Evolutionary conservation across 345 rosid genomes (phyloP), one percentile per base, ranked within the genome.

Genomic region (Eucalyptus sp.): DNA sequence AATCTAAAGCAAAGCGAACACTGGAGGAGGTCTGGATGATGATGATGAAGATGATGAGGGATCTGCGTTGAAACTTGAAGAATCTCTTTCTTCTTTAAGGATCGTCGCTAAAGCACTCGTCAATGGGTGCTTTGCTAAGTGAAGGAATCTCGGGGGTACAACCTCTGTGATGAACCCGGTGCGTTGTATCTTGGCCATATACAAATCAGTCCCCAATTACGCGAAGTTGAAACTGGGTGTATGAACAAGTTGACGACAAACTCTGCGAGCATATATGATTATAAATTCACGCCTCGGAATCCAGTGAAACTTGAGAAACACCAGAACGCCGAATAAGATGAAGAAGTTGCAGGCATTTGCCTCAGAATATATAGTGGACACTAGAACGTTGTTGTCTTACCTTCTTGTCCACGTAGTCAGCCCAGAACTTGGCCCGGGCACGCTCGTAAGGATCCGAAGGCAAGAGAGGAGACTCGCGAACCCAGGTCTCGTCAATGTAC

Each of bases 161-260:
- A 92, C 96, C 87, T 93, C 96, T 18, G 92, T 92, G 52, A 86
- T 89, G 92, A 95, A 89, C 90, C 92, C 90, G 5, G 87, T 86
- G 14, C 60, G 50, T 41, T 88, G 87, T 5, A 46, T 56, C 90
- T 91, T 91, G 51, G 46, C 80, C 92, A 88, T 89, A 87, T 84
- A 29, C 76, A 44, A 64, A 64, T 64, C 37, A 64, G 33, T 64
- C 76, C 41, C 76, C 76, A n/a, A 33, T n/a, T n/a, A 7, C 37
- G 76, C 33, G 31, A 29, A 62, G 71, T 29, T 62, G 71, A 62
- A 62, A 16, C 46, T 68, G 41, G 79, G 79, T 33, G 81, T 10
- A 71, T 71, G 81, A 68, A 33, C 80, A 68, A 33, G 43, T 68
- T 68, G 13, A 68, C 37, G 24, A 33, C 81, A 33, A 17, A 68